Conservation (phyloP, 1,284 basidiomycete genomes). For the Sanghuangporus sanghuang region DNA sequence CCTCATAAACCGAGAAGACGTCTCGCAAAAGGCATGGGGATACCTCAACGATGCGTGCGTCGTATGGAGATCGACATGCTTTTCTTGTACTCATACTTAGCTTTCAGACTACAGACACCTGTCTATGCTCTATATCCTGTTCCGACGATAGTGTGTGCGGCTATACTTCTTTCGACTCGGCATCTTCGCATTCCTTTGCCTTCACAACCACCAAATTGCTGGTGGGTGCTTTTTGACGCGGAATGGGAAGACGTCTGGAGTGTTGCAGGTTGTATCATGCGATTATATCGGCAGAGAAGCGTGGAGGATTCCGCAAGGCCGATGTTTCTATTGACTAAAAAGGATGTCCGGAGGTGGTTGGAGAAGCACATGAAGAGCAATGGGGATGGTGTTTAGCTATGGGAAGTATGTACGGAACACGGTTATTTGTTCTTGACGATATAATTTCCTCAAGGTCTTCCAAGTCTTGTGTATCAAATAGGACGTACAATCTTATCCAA, state of each 20-base stretch:
- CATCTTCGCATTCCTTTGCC: constrained; percentile 71
- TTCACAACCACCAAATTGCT: constrained; percentile 56
- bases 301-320: constrained; percentile 37
- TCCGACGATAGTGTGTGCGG: constrained; percentile 83
- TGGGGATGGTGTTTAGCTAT: neutral
- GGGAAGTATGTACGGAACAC: too few relatives aligned
- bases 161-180: constrained; percentile 74
- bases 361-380: constrained; percentile 36
- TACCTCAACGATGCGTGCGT: constrained; percentile 88
- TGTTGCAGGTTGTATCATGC: constrained; percentile 75
- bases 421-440: neutral
- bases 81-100: constrained; percentile 13
- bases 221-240: constrained; percentile 89
- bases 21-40: constrained; percentile 80
- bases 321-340: constrained; percentile 57
- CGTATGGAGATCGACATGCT: constrained; percentile 13
- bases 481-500: neutral
- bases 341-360: constrained; percentile 70
- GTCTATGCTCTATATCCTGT: constrained; percentile 86
- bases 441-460: too few relatives aligned
- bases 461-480: neutral
- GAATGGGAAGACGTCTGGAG: constrained; percentile 81
- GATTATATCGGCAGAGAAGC: constrained; percentile 55
- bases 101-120: constrained; percentile 77
- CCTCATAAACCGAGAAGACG: constrained; percentile 63